A percentile compares a stretch with the other conserved stretches of the same genome.
phyloP scores from a whole-genome alignment of 768 basidiomycete species.

The Pleurotus djamor region DNA sequence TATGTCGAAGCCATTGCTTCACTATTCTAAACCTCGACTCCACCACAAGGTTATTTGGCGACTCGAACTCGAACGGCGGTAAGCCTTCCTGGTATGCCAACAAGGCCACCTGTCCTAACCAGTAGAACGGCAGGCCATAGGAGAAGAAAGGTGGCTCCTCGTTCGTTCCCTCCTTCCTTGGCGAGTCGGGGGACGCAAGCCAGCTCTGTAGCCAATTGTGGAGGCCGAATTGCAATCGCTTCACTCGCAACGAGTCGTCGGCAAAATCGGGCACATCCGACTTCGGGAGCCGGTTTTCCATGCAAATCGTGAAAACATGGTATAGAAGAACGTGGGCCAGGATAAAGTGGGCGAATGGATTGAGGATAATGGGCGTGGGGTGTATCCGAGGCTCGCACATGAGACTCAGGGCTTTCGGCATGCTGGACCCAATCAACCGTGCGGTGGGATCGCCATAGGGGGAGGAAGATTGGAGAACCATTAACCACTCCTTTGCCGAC shows the following conservation, averaged over 20 bases:
- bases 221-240: constrained; percentile 44
- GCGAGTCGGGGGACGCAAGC: constrained; percentile 34
- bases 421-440: constrained; percentile 34
- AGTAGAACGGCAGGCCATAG: constrained; percentile 57
- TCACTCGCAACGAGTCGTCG: constrained; percentile 18
- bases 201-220: constrained; percentile 64
- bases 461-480: constrained; percentile 34
- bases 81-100: constrained; percentile 49
- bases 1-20: constrained; percentile 49
- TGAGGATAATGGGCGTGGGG: constrained; percentile 24
- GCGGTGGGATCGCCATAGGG: constrained; percentile 32
- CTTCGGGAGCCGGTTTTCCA: constrained; percentile 10
- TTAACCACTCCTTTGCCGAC: constrained; percentile 47
- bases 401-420: constrained; percentile 31
- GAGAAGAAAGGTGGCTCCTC: constrained; percentile 35
- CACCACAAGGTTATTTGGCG: constrained; percentile 13
- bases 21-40: constrained; percentile 44
- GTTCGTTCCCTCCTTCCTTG: constrained; percentile 19
- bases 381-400: constrained; percentile 29
- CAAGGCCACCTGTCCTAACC: constrained; percentile 58
- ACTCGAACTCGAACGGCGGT: constrained; percentile 11
- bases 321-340: constrained; percentile 29
- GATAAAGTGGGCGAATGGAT: constrained; percentile 42
- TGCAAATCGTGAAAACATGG: constrained; percentile 40
- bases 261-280: constrained; percentile 13